Conservation (phyloP, 2,329 filamentous ascomycete species). For the Colletotrichum noveboracense region DNA sequence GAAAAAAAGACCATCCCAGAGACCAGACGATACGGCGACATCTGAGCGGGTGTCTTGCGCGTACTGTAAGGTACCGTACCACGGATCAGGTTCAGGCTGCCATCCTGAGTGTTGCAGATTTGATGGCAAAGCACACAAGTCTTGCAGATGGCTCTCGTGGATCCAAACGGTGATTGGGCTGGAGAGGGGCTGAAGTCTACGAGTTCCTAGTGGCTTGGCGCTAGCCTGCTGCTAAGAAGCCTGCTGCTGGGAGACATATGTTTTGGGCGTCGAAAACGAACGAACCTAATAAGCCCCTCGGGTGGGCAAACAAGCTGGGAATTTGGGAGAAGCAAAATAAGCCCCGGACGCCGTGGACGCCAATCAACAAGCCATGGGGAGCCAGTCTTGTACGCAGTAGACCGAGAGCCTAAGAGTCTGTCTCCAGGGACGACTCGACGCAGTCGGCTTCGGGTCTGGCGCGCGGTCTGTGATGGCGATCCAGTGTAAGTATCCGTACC, state of each 20-base stretch:
- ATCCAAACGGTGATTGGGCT: not conserved
- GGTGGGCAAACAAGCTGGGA: not conserved
- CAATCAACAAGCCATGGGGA: not conserved
- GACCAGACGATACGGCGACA: constrained; percentile 2
- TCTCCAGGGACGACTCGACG: not conserved
- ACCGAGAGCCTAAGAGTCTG: not conserved
- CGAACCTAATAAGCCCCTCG: not conserved
- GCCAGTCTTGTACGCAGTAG: not conserved
- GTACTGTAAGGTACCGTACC: not conserved
- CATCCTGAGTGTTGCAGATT: constrained; percentile 10
- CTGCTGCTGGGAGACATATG: not conserved
- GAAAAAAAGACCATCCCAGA: not conserved
- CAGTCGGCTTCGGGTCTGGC: not conserved
- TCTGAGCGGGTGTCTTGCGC: not conserved
- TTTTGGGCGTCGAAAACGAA: not conserved
- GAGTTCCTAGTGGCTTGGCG: constrained; percentile 14
- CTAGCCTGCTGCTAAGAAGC: not conserved
- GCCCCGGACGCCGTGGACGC: not conserved
- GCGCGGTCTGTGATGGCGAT: not conserved
- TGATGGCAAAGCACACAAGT: not conserved
- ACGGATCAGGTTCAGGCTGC: not conserved
- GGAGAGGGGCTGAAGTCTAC: not conserved
- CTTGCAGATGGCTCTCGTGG: not conserved
- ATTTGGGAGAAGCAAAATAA: not conserved
- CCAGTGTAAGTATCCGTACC: not conserved